These are phyloP conservation scores for Senecio squalidus DNA, from an alignment of 140 eudicot genomes.

Conservation along the genomic window DNA sequence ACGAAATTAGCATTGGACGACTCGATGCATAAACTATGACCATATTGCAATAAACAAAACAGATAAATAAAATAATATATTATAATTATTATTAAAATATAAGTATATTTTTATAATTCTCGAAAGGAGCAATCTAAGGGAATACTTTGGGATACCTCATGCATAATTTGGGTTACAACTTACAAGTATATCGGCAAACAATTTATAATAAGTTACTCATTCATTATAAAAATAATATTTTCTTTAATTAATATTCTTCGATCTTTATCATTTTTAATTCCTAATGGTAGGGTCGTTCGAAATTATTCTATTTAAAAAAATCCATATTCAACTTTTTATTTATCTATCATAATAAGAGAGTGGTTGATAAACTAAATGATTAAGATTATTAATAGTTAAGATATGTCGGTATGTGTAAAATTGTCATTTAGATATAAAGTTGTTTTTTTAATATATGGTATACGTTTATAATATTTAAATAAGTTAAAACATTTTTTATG, in stretches of 20 bases:
- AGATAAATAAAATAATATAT: neutral
- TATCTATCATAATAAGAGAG: too few relatives aligned
- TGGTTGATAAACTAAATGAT: too few relatives aligned
- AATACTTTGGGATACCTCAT: constrained; percentile 33
- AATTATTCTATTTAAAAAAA: too few relatives aligned
- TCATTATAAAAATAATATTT: neutral
- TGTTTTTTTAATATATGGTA: too few relatives aligned
- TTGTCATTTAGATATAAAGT: too few relatives aligned
- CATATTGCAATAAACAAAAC: constrained; percentile 24
- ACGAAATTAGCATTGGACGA: constrained; percentile 21
- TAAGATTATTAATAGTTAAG: too few relatives aligned
- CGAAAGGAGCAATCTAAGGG: constrained; percentile 33
- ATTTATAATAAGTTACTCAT: constrained; percentile 13
- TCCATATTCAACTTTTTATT: too few relatives aligned
- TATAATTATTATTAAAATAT: neutral
- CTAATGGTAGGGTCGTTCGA: too few relatives aligned
- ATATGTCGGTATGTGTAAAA: too few relatives aligned
- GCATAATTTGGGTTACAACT: constrained; percentile 27
- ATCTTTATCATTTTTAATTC: neutral
- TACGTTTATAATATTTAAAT: too few relatives aligned
- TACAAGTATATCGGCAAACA: constrained; percentile 30
- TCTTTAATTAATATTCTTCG: neutral
- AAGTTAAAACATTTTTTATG: too few relatives aligned
- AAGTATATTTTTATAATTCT: constrained; percentile 3
- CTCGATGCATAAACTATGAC: constrained; percentile 28